Evolutionary conservation across 2,329 filamentous ascomycete species (phyloP).

Genomic region (Aspergillus pseudoterreus): DNA sequence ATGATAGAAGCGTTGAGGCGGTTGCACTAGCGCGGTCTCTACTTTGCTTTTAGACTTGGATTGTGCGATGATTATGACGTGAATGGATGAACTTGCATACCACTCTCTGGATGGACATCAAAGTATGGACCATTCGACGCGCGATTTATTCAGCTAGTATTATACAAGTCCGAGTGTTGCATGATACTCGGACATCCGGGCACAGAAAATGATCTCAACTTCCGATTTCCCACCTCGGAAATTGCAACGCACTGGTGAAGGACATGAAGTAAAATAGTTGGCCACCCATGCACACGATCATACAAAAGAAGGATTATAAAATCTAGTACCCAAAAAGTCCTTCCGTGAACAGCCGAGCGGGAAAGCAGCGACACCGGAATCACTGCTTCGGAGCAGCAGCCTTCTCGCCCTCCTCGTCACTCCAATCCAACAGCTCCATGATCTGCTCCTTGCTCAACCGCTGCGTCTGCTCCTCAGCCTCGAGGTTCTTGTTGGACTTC

Average conservation of each 20-base stretch:
- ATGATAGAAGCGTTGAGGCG: constrained; percentile 57
- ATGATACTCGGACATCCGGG: neutral
- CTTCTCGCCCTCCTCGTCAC: constrained; percentile 33
- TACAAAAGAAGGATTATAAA: neutral
- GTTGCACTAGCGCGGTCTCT: constrained; percentile 37
- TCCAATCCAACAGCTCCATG: constrained; percentile 63
- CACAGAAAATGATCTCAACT: neutral
- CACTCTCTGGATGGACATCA: too few species aligned
- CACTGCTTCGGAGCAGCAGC: neutral
- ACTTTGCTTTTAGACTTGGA: neutral
- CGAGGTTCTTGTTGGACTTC: constrained; percentile 61
- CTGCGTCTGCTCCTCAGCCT: constrained; percentile 59
- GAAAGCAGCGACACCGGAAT: neutral
- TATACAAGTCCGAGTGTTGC: neutral
- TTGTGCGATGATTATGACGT: neutral
- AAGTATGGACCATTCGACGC: too few species aligned
- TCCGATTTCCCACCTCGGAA: neutral
- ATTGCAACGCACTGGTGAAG: neutral
- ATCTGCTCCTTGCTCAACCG: constrained; percentile 73
- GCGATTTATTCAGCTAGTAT: neutral
- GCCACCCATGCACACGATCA: neutral
- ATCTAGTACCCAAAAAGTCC: neutral
- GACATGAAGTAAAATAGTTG: neutral
- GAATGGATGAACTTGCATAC: neutral
- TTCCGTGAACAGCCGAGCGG: neutral